These are phyloP conservation scores for Lecanicillium sp. DNA, from an alignment of 2,329 filamentous ascomycete species.

Conservation along the genomic window DNA sequence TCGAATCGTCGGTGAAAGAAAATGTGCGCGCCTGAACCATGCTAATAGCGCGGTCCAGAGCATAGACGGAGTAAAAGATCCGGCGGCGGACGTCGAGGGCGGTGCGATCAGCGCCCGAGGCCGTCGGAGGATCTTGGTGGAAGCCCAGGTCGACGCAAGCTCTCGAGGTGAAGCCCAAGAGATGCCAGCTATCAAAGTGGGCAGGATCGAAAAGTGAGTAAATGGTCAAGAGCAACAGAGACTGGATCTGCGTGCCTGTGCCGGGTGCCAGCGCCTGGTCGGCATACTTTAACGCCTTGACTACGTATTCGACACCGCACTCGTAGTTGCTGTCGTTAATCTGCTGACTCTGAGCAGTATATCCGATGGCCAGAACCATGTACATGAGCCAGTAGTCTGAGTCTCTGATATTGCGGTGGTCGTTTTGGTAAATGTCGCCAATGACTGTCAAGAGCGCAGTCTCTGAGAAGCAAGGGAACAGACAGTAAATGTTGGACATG, in stretches of 20 bases:
- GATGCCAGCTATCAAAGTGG: slow-evolving; percentile 90
- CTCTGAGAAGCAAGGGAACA: slow-evolving; percentile 80
- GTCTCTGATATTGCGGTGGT: slow-evolving; percentile 54
- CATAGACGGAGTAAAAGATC: slow-evolving; percentile 87
- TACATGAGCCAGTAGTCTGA: slow-evolving; percentile 82
- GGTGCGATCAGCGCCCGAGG: slow-evolving; percentile 59
- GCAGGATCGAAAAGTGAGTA: slow-evolving; percentile 86
- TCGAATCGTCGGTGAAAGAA: slow-evolving; percentile 86
- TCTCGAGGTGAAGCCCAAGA: slow-evolving; percentile 84
- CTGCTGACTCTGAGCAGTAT: slow-evolving; percentile 64
- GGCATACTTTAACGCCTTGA: slow-evolving; percentile 65
- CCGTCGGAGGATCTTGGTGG: slow-evolving; percentile 80
- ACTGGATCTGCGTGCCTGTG: slow-evolving; percentile 79
- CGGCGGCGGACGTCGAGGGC: slow-evolving; percentile 72
- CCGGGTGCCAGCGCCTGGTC: slow-evolving; percentile 82
- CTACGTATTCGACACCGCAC: slow-evolving; percentile 50
- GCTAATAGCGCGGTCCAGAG: slow-evolving; percentile 81
- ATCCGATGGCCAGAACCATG: slow-evolving; percentile 82
- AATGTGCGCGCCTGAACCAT: slow-evolving; percentile 84
- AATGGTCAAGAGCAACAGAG: slow-evolving; percentile 76
- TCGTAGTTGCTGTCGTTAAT: slow-evolving; percentile 59
- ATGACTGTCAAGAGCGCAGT: slow-evolving; percentile 70
- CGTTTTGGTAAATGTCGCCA: slow-evolving; percentile 72
- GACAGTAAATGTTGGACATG: slow-evolving; percentile 70
- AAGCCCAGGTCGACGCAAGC: slow-evolving; percentile 85